A percentile compares a stretch with the other conserved stretches of the same genome.
These are phyloP conservation scores for Nemania sp. DNA, from an alignment of 2,329 filamentous ascomycete species.

Conservation along the genomic window DNA sequence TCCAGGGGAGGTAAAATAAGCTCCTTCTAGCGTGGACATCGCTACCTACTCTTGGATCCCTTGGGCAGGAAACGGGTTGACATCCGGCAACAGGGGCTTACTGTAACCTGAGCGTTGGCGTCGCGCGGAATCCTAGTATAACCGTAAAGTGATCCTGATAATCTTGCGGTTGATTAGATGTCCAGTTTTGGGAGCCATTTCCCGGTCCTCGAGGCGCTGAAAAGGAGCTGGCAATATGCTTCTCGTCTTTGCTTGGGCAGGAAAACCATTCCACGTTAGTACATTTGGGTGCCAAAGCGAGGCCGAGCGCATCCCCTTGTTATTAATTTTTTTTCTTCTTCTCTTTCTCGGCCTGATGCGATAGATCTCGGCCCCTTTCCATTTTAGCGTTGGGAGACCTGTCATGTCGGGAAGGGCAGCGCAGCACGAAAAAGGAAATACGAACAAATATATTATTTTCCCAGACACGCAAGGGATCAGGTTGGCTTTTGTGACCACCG, in stretches of 20 bases:
- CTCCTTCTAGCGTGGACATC: slow-evolving; percentile 8
- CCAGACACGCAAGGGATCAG: slow-evolving; percentile 10
- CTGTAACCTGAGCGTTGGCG: slow-evolving; percentile 16
- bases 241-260: too few relatives aligned
- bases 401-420: not conserved
- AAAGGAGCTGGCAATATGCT: too few relatives aligned
- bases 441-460: slow-evolving; percentile 16
- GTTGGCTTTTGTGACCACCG: slow-evolving; percentile 22
- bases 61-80: slow-evolving; percentile 10
- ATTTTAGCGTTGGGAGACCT: not conserved
- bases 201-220: too few relatives aligned
- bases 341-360: not conserved
- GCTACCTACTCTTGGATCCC: not conserved
- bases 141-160: slow-evolving; percentile 19
- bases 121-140: slow-evolving; percentile 15
- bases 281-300: too few relatives aligned
- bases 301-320: too few relatives aligned
- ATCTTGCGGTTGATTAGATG: slow-evolving; percentile 18
- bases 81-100: slow-evolving; percentile 27
- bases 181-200: too few relatives aligned
- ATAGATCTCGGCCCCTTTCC: not conserved
- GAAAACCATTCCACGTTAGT: too few relatives aligned
- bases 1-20: slow-evolving; percentile 18
- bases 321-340: too few relatives aligned
- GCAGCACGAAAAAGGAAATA: slow-evolving; percentile 10